Evolutionary conservation across 2,329 filamentous ascomycete genomes (phyloP).

Genomic region (Ceratocystis huliohia): DNA sequence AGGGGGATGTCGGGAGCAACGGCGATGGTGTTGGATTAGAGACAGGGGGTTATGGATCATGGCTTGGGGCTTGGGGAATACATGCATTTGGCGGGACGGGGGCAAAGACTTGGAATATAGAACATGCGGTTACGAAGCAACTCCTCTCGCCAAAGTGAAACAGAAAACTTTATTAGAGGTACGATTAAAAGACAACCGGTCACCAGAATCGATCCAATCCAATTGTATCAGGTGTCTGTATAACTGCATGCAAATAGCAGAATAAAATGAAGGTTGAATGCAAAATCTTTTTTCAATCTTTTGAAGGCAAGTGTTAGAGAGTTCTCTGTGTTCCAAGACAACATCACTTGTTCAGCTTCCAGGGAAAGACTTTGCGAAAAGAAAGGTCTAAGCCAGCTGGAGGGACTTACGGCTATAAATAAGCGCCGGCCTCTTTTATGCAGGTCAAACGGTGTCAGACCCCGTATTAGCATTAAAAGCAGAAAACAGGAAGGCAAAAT

Average conservation of each 20-base stretch:
- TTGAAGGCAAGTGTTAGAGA: not conserved
- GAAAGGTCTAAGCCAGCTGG: constrained; percentile 15
- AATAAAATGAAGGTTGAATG: not conserved
- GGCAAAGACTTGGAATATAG: not conserved
- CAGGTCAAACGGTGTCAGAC: not conserved
- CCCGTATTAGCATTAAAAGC: not conserved
- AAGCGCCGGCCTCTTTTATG: constrained; percentile 15
- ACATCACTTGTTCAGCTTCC: constrained; percentile 3
- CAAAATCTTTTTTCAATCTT: not conserved
- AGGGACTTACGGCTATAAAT: constrained; percentile 21
- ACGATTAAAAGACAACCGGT: not conserved
- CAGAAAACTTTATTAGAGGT: not conserved
- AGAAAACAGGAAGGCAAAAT: constrained; percentile 9
- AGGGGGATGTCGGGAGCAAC: not conserved
- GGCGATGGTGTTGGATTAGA: constrained; percentile 18
- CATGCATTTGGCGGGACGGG: not conserved
- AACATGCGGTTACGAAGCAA: not conserved
- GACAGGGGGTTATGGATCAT: not conserved
- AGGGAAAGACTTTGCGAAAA: constrained; percentile 19
- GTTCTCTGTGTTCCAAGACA: not conserved
- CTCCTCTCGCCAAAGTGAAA: not conserved
- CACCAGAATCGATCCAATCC: not conserved
- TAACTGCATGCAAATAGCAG: not conserved
- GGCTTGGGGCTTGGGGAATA: not conserved
- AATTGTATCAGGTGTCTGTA: not conserved